Conservation (phyloP, 352 stramenopile genomes). For the Pythium aquatile region DNA sequence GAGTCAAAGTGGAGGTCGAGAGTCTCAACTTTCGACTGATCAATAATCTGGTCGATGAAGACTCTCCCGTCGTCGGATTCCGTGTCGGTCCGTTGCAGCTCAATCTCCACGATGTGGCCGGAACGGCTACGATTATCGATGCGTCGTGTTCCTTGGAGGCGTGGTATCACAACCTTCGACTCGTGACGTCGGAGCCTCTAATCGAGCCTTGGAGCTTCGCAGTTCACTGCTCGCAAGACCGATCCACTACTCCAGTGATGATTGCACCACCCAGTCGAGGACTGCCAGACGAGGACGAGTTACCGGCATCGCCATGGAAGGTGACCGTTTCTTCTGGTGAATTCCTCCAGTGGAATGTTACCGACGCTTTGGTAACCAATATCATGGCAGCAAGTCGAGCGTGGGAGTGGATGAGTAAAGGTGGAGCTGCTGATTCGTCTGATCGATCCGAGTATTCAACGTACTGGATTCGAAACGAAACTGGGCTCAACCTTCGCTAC, state of each 20-base stretch:
- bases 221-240: conserved; percentile 38
- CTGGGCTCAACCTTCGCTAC: conserved; percentile 72
- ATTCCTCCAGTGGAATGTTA: conserved; percentile 77
- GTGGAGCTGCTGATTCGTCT: conserved; percentile 50
- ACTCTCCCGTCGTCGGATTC: conserved; percentile 71
- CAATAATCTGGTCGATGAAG: conserved; percentile 82
- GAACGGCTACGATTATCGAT: conserved; percentile 31
- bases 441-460: conserved; percentile 83
- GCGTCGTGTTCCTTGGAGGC: conserved; percentile 55
- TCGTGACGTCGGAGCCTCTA: conserved; percentile 78
- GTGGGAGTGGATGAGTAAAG: conserved; percentile 77
- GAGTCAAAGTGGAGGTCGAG: conserved; percentile 27
- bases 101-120: conserved; percentile 28
- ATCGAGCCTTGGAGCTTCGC: conserved; percentile 77
- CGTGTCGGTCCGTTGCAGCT: conserved; percentile 45
- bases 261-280: not conserved
- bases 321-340: conserved; percentile 60
- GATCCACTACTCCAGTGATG: not conserved
- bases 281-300: conserved; percentile 3
- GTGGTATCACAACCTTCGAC: conserved; percentile 83
- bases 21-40: conserved; percentile 69
- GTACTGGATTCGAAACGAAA: conserved; percentile 88
- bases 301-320: conserved; percentile 36
- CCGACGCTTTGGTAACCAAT: conserved; percentile 79
- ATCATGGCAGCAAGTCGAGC: conserved; percentile 71